These are phyloP conservation scores for Colletotrichum paranaense DNA, from an alignment of 2,329 filamentous ascomycete species.

Conservation along the genomic window DNA sequence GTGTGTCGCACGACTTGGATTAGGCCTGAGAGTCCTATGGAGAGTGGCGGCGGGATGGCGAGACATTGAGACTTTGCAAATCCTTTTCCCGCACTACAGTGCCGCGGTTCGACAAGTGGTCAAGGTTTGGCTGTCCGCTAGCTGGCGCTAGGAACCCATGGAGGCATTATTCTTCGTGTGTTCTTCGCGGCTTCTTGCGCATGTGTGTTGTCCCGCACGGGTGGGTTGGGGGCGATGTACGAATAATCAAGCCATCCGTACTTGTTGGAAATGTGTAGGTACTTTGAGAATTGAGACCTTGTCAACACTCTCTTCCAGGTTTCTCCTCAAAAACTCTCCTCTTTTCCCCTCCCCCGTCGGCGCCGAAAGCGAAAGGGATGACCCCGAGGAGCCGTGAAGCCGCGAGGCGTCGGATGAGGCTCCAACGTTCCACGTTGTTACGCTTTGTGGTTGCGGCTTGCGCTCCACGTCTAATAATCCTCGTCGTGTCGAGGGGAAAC, in stretches of 20 bases:
- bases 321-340: not conserved
- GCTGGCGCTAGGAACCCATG: not conserved
- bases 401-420: conserved; percentile 21
- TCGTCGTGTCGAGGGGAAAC: not conserved
- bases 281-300: no score
- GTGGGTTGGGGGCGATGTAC: conserved; percentile 4
- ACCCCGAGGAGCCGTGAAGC: conserved; percentile 8
- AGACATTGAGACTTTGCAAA: not conserved
- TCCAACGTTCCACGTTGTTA: conserved; percentile 18
- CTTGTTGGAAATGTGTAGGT: not conserved
- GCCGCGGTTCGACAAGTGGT: not conserved
- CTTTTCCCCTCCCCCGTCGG: conserved; percentile 1
- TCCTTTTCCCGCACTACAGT: not conserved
- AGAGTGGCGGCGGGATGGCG: not conserved
- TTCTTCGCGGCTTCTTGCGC: conserved; percentile 32
- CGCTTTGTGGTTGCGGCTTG: conserved; percentile 2
- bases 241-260: not conserved
- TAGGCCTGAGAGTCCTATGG: not conserved
- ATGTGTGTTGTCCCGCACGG: conserved; percentile 13
- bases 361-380: conserved; percentile 4
- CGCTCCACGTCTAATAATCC: conserved; percentile 7
- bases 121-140: not conserved
- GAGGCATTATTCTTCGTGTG: conserved; percentile 17
- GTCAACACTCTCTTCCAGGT: not conserved
- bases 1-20: conserved; percentile 28